Percentiles rank a stretch among this genome's conserved stretches.
Conservation (phyloP, 2,329 filamentous ascomycete species). For the Clonostachys rosea region DNA sequence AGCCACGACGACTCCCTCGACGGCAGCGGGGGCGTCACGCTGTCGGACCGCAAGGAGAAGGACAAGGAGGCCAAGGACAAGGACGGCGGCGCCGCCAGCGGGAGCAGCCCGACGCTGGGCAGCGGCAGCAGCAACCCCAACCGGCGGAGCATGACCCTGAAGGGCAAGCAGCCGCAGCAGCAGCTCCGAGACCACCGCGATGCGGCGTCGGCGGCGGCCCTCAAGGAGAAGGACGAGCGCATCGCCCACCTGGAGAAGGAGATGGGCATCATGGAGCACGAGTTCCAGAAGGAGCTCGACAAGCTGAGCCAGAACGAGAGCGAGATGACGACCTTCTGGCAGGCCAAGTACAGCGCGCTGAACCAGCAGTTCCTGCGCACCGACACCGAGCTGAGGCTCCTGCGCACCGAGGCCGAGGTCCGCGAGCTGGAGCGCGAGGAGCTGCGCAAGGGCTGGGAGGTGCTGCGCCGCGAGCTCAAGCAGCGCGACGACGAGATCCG, state of each 20-base stretch:
- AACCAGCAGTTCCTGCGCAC: constrained; percentile 46
- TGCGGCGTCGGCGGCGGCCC: not conserved
- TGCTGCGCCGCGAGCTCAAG: constrained; percentile 36
- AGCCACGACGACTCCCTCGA: constrained; percentile 15
- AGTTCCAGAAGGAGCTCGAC: constrained; percentile 49
- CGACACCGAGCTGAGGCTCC: constrained; percentile 47
- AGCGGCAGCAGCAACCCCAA: constrained; percentile 3
- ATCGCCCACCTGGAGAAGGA: constrained; percentile 49
- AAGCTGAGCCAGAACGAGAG: constrained; percentile 47
- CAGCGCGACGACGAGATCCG: constrained; percentile 52
- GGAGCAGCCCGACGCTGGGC: constrained; percentile 5
- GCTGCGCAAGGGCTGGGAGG: constrained; percentile 43
- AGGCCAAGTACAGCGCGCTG: constrained; percentile 46
- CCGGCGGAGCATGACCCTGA: constrained; percentile 1
- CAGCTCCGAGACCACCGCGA: not conserved
- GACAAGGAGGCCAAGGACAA: constrained; percentile 15
- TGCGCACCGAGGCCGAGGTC: constrained; percentile 43
- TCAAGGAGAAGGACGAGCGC: constrained; percentile 30
- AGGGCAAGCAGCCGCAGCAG: not conserved
- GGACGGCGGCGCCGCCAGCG: not conserved
- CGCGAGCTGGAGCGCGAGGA: constrained; percentile 41
- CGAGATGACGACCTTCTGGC: constrained; percentile 53
- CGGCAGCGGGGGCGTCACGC: constrained; percentile 1
- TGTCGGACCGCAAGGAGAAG: constrained; percentile 11
- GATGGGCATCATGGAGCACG: constrained; percentile 44